These are phyloP conservation scores for Fusarium annulatum DNA, from an alignment of 2,329 filamentous ascomycete species.

Conservation along the genomic window DNA sequence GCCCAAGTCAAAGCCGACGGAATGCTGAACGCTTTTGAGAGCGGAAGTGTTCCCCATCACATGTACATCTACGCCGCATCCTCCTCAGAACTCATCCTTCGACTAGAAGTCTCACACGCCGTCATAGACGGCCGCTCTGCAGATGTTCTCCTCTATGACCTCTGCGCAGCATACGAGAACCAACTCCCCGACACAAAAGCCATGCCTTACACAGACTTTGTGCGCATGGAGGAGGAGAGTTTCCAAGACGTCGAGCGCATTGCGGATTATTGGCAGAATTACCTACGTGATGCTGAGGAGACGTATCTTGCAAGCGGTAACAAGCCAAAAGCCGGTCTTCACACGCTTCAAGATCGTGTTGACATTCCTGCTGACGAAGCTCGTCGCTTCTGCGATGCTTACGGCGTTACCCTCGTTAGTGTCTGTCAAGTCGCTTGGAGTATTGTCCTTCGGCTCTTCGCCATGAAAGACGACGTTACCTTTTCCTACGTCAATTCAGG, in stretches of 20 bases:
- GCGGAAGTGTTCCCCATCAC: background rate
- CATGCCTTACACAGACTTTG: background rate
- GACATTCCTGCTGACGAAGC: background rate
- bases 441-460: background rate
- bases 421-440: slow-evolving; percentile 2
- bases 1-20: background rate
- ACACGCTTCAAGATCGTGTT: background rate
- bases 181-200: background rate
- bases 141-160: slow-evolving; percentile 10
- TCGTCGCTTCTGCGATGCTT: background rate
- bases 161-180: background rate
- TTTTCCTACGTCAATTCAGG: background rate
- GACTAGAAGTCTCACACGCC: slow-evolving; percentile 3
- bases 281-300: background rate
- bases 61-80: background rate
- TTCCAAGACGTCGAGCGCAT: background rate
- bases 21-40: background rate
- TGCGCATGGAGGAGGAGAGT: background rate
- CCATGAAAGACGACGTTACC: background rate
- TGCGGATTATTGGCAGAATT: background rate
- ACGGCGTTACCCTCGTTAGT: background rate
- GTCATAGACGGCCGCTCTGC: slow-evolving; percentile 12
- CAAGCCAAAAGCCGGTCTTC: background rate
- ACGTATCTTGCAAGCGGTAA: background rate
- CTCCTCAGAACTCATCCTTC: background rate